A percentile compares a stretch with the other conserved stretches of the same genome.
Evolutionary conservation across 129 eudicot species (phyloP).

Genomic region (Saussurea involucrata): DNA sequence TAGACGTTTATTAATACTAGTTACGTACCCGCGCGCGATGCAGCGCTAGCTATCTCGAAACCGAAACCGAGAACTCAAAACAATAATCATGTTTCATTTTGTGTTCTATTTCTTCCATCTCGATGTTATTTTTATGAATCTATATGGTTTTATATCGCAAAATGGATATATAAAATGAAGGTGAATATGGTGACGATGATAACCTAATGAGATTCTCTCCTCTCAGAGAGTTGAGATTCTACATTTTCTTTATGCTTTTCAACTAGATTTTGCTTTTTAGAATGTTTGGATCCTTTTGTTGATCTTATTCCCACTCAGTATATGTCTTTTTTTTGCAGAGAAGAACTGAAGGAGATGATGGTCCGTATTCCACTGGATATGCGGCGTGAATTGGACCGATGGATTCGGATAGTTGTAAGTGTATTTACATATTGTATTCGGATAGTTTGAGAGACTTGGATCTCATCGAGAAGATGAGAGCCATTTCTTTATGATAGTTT

Average conservation of each 20-base stretch:
- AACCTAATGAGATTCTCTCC: not conserved
- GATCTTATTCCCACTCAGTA: not conserved
- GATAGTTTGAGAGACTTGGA: not conserved
- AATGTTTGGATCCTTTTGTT: not conserved
- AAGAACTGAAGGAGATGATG: conserved; percentile 2
- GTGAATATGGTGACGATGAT: not conserved
- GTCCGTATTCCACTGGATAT: not conserved
- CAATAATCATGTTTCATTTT: too few relatives aligned
- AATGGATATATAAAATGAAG: too few relatives aligned
- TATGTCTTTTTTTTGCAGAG: conserved; percentile 2
- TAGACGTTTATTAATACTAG: too few relatives aligned
- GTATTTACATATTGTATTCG: not conserved
- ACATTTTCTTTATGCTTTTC: not conserved
- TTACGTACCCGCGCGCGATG: too few relatives aligned
- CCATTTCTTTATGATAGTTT: not conserved
- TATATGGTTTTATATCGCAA: too few relatives aligned
- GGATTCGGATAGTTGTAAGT: conserved; percentile 26
- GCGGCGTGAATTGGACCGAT: not conserved
- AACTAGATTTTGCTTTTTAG: not conserved
- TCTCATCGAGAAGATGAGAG: not conserved
- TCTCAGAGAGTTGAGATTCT: conserved; percentile 11
- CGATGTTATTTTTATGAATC: too few relatives aligned
- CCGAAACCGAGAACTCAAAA: too few relatives aligned
- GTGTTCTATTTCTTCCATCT: too few relatives aligned
- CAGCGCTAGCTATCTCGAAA: too few relatives aligned